Base-by-base conservation (phyloP, 805 yeast genomes). In the Kazachstania bromeliacearum region DNA sequence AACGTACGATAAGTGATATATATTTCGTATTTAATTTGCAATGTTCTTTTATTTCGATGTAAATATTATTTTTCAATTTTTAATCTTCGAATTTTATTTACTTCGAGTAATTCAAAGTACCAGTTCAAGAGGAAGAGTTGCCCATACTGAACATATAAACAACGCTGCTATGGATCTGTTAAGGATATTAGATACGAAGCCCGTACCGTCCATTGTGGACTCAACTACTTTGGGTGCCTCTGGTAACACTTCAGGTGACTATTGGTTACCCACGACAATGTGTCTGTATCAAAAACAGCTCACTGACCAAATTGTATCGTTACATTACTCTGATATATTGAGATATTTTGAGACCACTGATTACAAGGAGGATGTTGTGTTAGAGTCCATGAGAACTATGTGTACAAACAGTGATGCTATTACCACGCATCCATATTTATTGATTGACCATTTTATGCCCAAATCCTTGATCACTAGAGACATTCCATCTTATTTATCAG, bases 311-410 rank as follows among this genome's bases (percentile, higher is more conserved):
- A 87, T 92, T 21, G 83, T 89, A 9, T 83, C 95, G 2, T 65
- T 87, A 28, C 97, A 89, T 59, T 89, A 88, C 55, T 76, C 89
- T 23, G 97, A 88, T 53, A 85, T 89, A 39, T 65, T 89, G 47
- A 79, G 85, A 59, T 88, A 80, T 55, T 87, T 84, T 51, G 94
- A 85, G 54, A 61, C 68, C 1, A 59, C 63, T 23, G 62, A 64
- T 37, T 65, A 59, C 28, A 58, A 63, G 32, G 76, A 73, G 34
- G 69, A 69, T 32, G 73, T 83, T 20, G 72, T 82, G 25, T 65
- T 77, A n/a, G 84, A 84, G 50, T 78, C 94, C 0, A 67, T 89
- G 55, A 72, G 76, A 41, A 79, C 84, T 6, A 73, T 94, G 57
- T 72, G 84, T 40, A 59, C 72, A 39, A 87, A 88, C 59, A 75